phyloP scores from a whole-genome alignment of 1,284 basidiomycete genomes.

The Leccinum solheimii region DNA sequence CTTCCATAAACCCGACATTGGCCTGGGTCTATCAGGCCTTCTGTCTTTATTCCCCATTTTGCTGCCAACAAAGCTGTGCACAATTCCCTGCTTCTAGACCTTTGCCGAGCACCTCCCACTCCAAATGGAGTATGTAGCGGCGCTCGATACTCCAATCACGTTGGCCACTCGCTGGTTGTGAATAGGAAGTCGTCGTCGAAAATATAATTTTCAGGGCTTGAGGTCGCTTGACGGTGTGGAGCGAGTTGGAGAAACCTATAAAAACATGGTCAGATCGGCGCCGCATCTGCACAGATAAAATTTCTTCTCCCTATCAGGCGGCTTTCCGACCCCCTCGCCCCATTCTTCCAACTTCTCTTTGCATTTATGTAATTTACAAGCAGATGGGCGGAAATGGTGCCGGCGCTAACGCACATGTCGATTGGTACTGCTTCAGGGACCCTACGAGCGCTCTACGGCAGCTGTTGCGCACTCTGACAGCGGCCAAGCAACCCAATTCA shows the following conservation, averaged over 20 bases:
- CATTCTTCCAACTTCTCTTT: not conserved
- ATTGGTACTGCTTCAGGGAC: not conserved
- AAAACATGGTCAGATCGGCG: slow-evolving; percentile 49
- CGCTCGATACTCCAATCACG: slow-evolving; percentile 68
- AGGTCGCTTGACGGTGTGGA: slow-evolving; percentile 53
- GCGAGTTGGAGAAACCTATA: slow-evolving; percentile 51
- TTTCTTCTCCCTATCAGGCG: not conserved
- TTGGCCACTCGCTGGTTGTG: slow-evolving; percentile 61
- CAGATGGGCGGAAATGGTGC: slow-evolving; percentile 4
- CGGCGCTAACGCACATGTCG: slow-evolving; percentile 1
- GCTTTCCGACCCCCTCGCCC: not conserved
- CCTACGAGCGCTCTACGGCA: not conserved
- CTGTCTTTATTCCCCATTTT: slow-evolving; percentile 51
- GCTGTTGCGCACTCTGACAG: not conserved
- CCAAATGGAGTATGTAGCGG: slow-evolving; percentile 49
- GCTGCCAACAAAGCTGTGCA: slow-evolving; percentile 44
- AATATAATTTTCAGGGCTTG: slow-evolving; percentile 53
- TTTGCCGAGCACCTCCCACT: slow-evolving; percentile 48
- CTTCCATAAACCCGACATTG: slow-evolving; percentile 36
- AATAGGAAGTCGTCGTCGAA: slow-evolving; percentile 61
- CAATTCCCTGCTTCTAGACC: slow-evolving; percentile 64
- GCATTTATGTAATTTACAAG: not conserved
- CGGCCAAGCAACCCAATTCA: not conserved
- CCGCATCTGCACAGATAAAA: not conserved
- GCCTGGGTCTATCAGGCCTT: slow-evolving; percentile 53